phyloP scores from a whole-genome alignment of 805 yeast genomes.

The Candida montana region DNA sequence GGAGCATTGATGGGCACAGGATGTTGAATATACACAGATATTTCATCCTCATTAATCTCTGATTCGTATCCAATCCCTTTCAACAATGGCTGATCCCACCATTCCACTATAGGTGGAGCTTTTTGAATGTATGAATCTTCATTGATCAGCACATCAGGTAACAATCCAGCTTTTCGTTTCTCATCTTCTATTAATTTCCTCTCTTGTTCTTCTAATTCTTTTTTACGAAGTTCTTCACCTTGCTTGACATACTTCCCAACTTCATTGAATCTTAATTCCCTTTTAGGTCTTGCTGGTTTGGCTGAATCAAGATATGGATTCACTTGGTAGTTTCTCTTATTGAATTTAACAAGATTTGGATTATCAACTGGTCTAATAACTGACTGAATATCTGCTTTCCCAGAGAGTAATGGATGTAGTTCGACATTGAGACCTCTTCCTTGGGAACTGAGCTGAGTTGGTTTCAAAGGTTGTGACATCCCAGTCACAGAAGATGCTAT shows the following conservation, averaged over 20 bases:
- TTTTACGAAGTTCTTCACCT: conserved; percentile 36
- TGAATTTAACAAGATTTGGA: conserved; percentile 20
- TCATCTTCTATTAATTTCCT: conserved; percentile 31
- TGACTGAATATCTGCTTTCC: conserved; percentile 7
- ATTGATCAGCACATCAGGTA: conserved; percentile 47
- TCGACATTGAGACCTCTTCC: conserved; percentile 24
- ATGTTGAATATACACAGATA: conserved; percentile 74
- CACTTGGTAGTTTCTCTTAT: conserved; percentile 22
- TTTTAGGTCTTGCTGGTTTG: conserved; percentile 20
- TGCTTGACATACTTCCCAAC: conserved; percentile 57
- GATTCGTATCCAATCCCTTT: conserved; percentile 30
- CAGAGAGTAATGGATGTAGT: conserved; percentile 27
- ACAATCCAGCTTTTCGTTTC: conserved; percentile 35
- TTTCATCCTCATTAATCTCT: conserved; percentile 32
- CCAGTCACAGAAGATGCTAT: not conserved
- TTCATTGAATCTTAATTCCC: conserved; percentile 47
- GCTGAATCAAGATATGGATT: conserved; percentile 31
- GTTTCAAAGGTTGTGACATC: not conserved
- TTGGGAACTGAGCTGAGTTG: not conserved
- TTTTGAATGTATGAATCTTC: conserved; percentile 48
- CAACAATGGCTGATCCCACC: conserved; percentile 81
- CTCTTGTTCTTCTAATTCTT: conserved; percentile 31
- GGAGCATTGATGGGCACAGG: conserved; percentile 64
- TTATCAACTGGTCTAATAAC: conserved; percentile 13
- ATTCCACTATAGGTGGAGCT: conserved; percentile 64